Base-by-base conservation (phyloP, 2,329 filamentous ascomycete species). In the Botrytis fabae region DNA sequence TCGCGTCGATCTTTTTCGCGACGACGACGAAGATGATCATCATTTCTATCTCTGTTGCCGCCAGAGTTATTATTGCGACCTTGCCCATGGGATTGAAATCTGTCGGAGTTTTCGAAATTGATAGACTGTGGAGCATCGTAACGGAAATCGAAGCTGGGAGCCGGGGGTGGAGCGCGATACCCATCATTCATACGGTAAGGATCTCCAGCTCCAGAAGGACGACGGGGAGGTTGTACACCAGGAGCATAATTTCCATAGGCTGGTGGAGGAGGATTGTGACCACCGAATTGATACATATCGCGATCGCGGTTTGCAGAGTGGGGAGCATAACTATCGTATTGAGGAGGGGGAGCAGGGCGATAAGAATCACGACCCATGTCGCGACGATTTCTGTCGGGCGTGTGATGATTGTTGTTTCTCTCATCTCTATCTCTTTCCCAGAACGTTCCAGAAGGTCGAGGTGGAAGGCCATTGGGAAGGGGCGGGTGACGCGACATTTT, bases 71-170 rank as follows among this genome's bases (percentile, higher is more conserved):
- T 70, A 28, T 75, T 75, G 18, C 76, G 78, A n/a, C 76, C 75
- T 42, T 78, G 76, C 60, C 74, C 75, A 40, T 75, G 73, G 35
- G 76, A 72, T 32, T 76, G 76, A 68, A 77, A 79, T 44, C 64
- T 71, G 59, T 79, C 74, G 35, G 74, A 57, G 18, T 75, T 75
- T 68, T 75, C 70, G 61, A 75, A 76, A 62, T 81, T 76, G 66
- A 81, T 70, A 38, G 76, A 74, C 38, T 77, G 74, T 57, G 80
- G 80, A 14, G 80, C 76, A 65, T 81, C 79, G 57, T 78, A 76
- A 46, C 78, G 78, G 66, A 81, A 81, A 71, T 74, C 75, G 72
- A 81, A 81, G 57, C 69, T 65, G 66, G 73, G 70, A 18, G 75
- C 70, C n/a, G 48, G 71, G 57, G 71, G 76, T n/a, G 73, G 38